Conservation (phyloP, 2,329 filamentous ascomycete genomes). For the Septoria linicola region DNA sequence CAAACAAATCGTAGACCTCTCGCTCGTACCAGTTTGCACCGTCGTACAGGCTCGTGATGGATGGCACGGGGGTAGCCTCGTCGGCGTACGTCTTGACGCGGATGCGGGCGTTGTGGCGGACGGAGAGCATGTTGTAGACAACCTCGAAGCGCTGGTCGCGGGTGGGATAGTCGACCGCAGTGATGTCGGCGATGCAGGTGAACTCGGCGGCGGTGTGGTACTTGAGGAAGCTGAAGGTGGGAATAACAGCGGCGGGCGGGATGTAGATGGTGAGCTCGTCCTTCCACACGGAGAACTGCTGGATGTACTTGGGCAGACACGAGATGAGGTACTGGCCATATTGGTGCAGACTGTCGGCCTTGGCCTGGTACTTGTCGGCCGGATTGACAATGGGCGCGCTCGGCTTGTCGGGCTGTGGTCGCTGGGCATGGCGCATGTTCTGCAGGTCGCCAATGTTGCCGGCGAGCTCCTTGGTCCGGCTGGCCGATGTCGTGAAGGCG, state of each 20-base stretch:
- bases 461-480: conserved; percentile 47
- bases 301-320: conserved; percentile 94
- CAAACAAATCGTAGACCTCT: conserved; percentile 96
- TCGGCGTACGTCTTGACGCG: conserved; percentile 98
- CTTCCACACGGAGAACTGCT: conserved; percentile 99
- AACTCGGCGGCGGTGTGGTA: conserved; percentile 97
- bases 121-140: conserved; percentile 94
- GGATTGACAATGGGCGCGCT: conserved; percentile 83
- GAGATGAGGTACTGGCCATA: conserved; percentile 98
- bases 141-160: conserved; percentile 95
- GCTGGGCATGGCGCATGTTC: conserved; percentile 47
- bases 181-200: conserved; percentile 89
- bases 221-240: conserved; percentile 92
- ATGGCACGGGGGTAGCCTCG: conserved; percentile 89
- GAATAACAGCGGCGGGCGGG: conserved; percentile 80
- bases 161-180: conserved; percentile 92
- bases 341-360: conserved; percentile 82
- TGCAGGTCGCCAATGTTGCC: conserved; percentile 44
- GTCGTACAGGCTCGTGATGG: conserved; percentile 80
- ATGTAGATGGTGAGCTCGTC: conserved; percentile 82
- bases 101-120: conserved; percentile 94
- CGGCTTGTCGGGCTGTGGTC: conserved; percentile 54
- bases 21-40: conserved; percentile 99
- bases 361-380: conserved; percentile 85
- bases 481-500: conserved; percentile 45